Base-by-base conservation (phyloP, 768 basidiomycete species). In the Mycena kentingensis region DNA sequence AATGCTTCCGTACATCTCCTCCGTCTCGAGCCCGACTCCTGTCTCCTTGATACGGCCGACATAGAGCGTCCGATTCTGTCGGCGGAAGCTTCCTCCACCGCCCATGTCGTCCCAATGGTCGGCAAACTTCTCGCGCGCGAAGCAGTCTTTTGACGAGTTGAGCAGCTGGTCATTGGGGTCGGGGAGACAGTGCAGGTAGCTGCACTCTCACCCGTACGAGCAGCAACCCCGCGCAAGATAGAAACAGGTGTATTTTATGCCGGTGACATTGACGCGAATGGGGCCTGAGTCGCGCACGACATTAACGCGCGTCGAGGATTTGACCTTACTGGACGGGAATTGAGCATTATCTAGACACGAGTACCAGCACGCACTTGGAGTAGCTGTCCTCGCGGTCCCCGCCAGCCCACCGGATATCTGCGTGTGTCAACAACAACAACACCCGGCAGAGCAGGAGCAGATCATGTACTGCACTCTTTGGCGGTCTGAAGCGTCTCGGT, bases 31-130 rank as follows among this genome's bases (percentile, higher is more conserved):
- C 24, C 94, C 92, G 34, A 77, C 84, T 0, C 92, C 91, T 0
- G 88, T 91, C 75, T 97, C 95, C 67, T 90, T 90, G 60, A 99
- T 94, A 49, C 93, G 80, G 3, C 96, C 96, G 38, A 99, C 82
- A 67, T 99, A 99, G 15, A 99, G 67, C 32, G 97, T 98, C 53
- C 96, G 75, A 68, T 99, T 99, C 69, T 93, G 88, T 32, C 95
- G 74, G 63, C 88, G 90, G 73, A 98, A 98, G 54, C 90, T 93
- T 12, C 97, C 97, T 26, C 98, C 96, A 72, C 97, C 97, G 62
- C 97, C 97, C 97, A 99, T 98, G 67, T 99, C 97, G 67, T 99
- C 97, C 54, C 96, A 77, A 70, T 99, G 98, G 70, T 97, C 94
- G 0, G 94, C 75, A 69, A 98, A 97, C 73, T 98, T 98, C 75